Base-by-base conservation (phyloP, 2,329 filamentous ascomycete genomes). In the Chalara sp. region DNA sequence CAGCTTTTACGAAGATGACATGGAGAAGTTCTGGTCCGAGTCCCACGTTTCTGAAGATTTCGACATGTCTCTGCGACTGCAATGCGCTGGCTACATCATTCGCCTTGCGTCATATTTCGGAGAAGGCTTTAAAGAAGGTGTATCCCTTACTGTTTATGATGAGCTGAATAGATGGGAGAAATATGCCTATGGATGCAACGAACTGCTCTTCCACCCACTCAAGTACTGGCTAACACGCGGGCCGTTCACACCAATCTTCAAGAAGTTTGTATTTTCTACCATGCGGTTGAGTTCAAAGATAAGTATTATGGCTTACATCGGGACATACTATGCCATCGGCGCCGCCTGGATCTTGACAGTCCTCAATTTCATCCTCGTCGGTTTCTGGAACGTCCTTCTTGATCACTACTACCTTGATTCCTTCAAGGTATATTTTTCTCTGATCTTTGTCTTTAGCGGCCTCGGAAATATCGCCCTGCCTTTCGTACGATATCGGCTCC, bases 41-140 rank as follows among this genome's bases (percentile, higher is more conserved):
- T 76, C 75, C 5, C 84, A 86, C 59, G 86, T 89, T 0, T 89
- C 84, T 0, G 86, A 89, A 56, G 86, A 89, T 59, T 89, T 89
- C 50, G 86, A 89, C 54, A 86, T 89, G 69, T 78, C 83, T 5
- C 74, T 89, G 1, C 83, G 86, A 39, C 73, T 89, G 2, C 86
- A 89, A 65, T 80, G 78, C 56, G 72, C 72, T n/a, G 84, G 84
- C 13, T 87, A 85, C 65, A 74, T 80, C 32, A 78, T 88, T 44
- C 83, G 86, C 6, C 72, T 89, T 1, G 86, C 79, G 13, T 76
- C 81, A 0, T 89, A 87, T 70, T 79, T 82, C 49, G 79, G 79
- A 31, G 78, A 82, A 4, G 84, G 80, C 6, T 89, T 89, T 69
- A 80, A 88, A 60, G 84, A 87, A 58, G 84, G 84, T 55, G 84